phyloP scores from a whole-genome alignment of 164 flowering plant species.

The Hamamelis virginiana region DNA sequence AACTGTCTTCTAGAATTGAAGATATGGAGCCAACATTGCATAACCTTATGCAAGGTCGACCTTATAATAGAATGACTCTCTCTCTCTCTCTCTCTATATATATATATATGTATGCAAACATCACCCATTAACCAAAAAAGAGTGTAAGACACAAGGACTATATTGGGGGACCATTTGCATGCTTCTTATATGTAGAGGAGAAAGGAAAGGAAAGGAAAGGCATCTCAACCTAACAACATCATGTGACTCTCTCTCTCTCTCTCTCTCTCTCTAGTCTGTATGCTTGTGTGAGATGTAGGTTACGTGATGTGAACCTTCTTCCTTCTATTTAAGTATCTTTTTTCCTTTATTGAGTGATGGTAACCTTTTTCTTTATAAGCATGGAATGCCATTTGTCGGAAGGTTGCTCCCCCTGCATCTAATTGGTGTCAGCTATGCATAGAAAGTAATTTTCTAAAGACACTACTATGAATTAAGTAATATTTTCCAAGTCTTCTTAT shows the following conservation, averaged over 20 bases:
- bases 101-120: not conserved
- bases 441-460: conserved; percentile 8
- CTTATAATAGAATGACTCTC: too few species aligned
- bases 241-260: conserved; percentile 15
- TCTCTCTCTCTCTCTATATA: not conserved
- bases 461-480: conserved; percentile 18
- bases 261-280: conserved; percentile 2
- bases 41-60: too few species aligned
- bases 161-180: conserved; percentile 18
- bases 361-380: not conserved
- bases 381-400: conserved; percentile 22
- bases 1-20: too few species aligned
- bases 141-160: not conserved
- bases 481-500: conserved; percentile 13
- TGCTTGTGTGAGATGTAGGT: not conserved
- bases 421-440: conserved; percentile 25
- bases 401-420: conserved; percentile 8
- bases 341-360: not conserved
- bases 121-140: conserved; percentile 5
- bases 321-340: conserved; percentile 1
- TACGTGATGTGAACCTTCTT: conserved; percentile 3
- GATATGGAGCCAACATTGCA: too few species aligned
- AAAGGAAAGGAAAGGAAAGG: conserved; percentile 5
- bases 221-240: conserved; percentile 15
- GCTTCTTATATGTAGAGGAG: conserved; percentile 2